A percentile compares a stretch with the other conserved stretches of the same genome.
phyloP scores from a whole-genome alignment of 495 filamentous ascomycete species.

The Lophiotrema nucula region DNA sequence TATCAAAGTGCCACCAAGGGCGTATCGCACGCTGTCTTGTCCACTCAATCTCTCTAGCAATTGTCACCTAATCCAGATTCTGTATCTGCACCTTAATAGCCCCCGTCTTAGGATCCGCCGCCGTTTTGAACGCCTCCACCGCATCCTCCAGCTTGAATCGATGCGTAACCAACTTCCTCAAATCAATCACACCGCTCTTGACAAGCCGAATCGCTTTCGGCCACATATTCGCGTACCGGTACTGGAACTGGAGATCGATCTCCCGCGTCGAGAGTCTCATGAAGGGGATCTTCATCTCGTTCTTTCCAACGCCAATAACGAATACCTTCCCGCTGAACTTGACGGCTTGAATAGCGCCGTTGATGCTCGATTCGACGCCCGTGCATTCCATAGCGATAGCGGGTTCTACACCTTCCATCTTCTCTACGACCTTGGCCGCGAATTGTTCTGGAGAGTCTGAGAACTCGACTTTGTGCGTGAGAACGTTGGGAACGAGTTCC shows the following conservation, averaged over 20 bases:
- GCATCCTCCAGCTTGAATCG: slow-evolving; percentile 82
- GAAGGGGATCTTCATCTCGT: slow-evolving; percentile 90
- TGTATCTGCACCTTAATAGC: slow-evolving; percentile 95
- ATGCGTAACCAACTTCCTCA: slow-evolving; percentile 82
- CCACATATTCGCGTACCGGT: slow-evolving; percentile 94
- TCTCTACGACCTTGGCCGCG: slow-evolving; percentile 62
- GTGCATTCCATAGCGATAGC: slow-evolving; percentile 84
- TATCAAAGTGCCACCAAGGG: too few species aligned
- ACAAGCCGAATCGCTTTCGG: slow-evolving; percentile 86
- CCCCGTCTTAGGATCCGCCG: slow-evolving; percentile 81
- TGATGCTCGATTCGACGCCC: slow-evolving; percentile 84
- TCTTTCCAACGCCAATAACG: slow-evolving; percentile 88
- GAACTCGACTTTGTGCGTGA: slow-evolving; percentile 74
- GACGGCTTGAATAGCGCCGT: slow-evolving; percentile 78
- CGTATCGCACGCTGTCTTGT: too few species aligned
- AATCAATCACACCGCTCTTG: slow-evolving; percentile 74
- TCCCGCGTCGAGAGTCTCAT: slow-evolving; percentile 87
- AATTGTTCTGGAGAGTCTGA: slow-evolving; percentile 65
- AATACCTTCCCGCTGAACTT: slow-evolving; percentile 95
- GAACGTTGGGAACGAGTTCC: slow-evolving; percentile 67
- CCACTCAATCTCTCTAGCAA: too few species aligned
- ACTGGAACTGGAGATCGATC: slow-evolving; percentile 93
- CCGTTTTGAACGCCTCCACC: slow-evolving; percentile 82
- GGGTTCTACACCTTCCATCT: slow-evolving; percentile 70
- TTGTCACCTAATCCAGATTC: slow-evolving; percentile 49